Evolutionary conservation across 257 asterid species (phyloP), one percentile per base, ranked within the genome.

Genomic region (Capsicum chinense): DNA sequence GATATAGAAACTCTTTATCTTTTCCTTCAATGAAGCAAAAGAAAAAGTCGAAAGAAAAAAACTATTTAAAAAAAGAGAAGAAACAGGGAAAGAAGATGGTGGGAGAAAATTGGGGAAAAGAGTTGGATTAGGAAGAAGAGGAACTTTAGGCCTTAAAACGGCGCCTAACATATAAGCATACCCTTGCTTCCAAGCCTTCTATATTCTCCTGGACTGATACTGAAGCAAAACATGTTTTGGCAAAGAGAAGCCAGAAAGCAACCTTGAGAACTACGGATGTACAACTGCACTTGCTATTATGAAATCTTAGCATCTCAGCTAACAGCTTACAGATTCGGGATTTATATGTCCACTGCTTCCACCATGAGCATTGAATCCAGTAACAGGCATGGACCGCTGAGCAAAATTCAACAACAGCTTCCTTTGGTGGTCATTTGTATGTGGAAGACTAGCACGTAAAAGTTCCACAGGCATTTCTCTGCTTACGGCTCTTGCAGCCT

Each of bases 401-500:
- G 90, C 89, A 50, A 90, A 88, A 73, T 88, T 89, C 85, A 88
- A 63, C 59, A 90, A 62, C 83, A 85, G 62, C 91, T 90, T 88
- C 63, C 90, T 84, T 85, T 88, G 92, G 42, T 74, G 87, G 59
- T 90, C 92, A 56, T 85, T 84, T 16, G 92, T 90, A 83, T 90
- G 91, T 26, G 92, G 92, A 60, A 88, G 91, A 83, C 92, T 87
- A n/a, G 92, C 91, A 58, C 89, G 87, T 60, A 90, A 83, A 60
- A 90, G 91, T 76, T 90, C 92, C 64, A 90, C 89, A 1, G 92
- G 92, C 88, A 90, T 85, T 85, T 90, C 92, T 67, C 85, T 83
- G 63, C 90, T 85, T 56, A 90, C 87, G 13, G 90, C 91, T 64
- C 79, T 87, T 17, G 88, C 87, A 15, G 86, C 91, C 9, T 88